A percentile compares a stretch with the other conserved stretches of the same genome.
Evolutionary conservation across 805 yeast genomes (phyloP).

Genomic region (Kazachstania africana): DNA sequence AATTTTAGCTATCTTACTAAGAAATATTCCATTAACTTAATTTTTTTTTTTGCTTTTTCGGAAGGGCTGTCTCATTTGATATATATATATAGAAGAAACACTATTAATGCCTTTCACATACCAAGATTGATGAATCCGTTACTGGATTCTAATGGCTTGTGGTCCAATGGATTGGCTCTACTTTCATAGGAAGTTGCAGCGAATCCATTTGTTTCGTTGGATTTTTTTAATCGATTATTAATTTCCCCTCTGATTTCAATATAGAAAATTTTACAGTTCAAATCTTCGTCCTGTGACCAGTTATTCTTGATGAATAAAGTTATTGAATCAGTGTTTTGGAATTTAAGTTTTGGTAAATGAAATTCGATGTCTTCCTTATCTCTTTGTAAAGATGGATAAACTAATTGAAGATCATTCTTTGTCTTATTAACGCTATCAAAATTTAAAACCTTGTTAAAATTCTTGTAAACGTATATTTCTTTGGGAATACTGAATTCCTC

Average conservation of each 20-base stretch:
- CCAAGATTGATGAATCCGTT: constrained; percentile 9
- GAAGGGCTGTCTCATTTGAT: no score
- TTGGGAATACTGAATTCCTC: constrained; percentile 48
- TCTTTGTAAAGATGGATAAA: no score
- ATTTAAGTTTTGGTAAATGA: constrained; percentile 60
- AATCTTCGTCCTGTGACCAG: constrained; percentile 52
- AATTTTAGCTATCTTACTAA: no score
- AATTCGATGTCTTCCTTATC: no score
- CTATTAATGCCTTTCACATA: constrained; percentile 4
- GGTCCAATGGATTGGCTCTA: constrained; percentile 90
- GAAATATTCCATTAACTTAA: no score
- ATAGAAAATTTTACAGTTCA: constrained; percentile 46
- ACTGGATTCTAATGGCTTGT: constrained; percentile 32
- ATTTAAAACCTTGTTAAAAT: constrained; percentile 46
- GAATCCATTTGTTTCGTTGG: constrained; percentile 35
- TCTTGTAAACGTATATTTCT: constrained; percentile 59
- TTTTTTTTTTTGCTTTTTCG: no score
- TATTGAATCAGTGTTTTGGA: constrained; percentile 57
- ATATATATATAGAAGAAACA: no score
- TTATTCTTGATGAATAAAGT: constrained; percentile 59
- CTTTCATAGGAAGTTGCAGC: constrained; percentile 72
- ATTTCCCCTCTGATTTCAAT: constrained; percentile 73
- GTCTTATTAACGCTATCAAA: constrained; percentile 46
- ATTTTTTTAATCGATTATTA: constrained; percentile 15
- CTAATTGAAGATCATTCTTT: constrained; percentile 42